phyloP scores from a whole-genome alignment of 1,139 yeast species.

The Lodderomyces orthopsilosis region DNA sequence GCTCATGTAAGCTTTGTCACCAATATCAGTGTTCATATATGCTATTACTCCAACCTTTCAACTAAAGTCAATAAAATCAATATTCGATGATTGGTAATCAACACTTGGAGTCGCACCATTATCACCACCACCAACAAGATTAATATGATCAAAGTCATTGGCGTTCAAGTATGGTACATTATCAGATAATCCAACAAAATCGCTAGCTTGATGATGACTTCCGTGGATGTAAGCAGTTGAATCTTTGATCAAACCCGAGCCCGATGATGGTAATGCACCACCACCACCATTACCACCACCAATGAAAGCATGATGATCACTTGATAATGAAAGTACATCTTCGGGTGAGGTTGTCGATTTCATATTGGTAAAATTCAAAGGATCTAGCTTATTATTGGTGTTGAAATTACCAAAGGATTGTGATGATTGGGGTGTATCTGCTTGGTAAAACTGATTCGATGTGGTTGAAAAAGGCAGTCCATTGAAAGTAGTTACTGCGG shows the following conservation, averaged over 20 bases:
- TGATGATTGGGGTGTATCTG: slow-evolving; percentile 11
- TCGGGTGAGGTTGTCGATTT: slow-evolving; percentile 2
- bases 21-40: no score
- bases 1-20: no score
- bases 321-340: slow-evolving; percentile 3
- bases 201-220: neutral
- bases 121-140: neutral
- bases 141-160: neutral
- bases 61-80: neutral
- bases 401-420: slow-evolving; percentile 6
- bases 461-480: slow-evolving; percentile 12
- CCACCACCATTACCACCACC: neutral
- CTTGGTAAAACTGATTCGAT: slow-evolving; percentile 11
- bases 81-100: neutral
- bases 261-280: neutral
- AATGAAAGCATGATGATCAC: neutral
- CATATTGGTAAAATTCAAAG: neutral
- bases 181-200: neutral
- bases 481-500: slow-evolving; percentile 6
- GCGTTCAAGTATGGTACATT: neutral
- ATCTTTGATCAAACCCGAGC: neutral
- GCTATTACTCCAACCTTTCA: no score
- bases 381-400: slow-evolving; percentile 3
- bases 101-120: neutral
- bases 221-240: neutral